phyloP scores from a whole-genome alignment of 2,329 filamentous ascomycete genomes.

The Emmonsiellopsis sp. region DNA sequence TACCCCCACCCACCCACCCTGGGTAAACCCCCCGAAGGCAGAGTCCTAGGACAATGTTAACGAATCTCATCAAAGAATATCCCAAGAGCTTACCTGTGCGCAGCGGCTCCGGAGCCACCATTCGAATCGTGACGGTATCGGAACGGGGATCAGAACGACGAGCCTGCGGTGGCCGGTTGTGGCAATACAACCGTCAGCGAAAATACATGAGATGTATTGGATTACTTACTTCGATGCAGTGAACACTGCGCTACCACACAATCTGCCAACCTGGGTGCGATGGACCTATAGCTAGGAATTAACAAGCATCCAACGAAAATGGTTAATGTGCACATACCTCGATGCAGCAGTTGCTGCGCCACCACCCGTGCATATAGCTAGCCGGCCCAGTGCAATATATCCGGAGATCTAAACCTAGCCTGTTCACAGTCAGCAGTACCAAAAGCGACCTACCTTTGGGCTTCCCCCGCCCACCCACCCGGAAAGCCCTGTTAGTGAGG shows the following conservation, averaged over 20 bases:
- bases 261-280: neutral
- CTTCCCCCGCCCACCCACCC: neutral
- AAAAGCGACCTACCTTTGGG: neutral
- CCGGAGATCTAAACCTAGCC: neutral
- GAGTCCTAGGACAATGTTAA: neutral
- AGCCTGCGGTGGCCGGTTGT: neutral
- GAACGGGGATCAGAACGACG: neutral
- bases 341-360: neutral
- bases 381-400: too few relatives aligned
- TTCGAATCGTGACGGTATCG: too few relatives aligned
- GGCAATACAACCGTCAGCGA: neutral
- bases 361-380: neutral
- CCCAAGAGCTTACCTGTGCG: too few relatives aligned
- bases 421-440: constrained; percentile 13
- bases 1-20: constrained; percentile 2
- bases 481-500: neutral
- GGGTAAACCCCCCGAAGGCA: neutral
- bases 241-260: neutral
- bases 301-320: too few relatives aligned
- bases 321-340: neutral
- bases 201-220: neutral
- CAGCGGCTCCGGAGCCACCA: too few relatives aligned
- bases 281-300: neutral
- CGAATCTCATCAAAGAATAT: neutral
- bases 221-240: neutral